These are phyloP conservation scores for Aspergillus tubingensis DNA, from an alignment of 2,329 filamentous ascomycete genomes.

Conservation along the genomic window DNA sequence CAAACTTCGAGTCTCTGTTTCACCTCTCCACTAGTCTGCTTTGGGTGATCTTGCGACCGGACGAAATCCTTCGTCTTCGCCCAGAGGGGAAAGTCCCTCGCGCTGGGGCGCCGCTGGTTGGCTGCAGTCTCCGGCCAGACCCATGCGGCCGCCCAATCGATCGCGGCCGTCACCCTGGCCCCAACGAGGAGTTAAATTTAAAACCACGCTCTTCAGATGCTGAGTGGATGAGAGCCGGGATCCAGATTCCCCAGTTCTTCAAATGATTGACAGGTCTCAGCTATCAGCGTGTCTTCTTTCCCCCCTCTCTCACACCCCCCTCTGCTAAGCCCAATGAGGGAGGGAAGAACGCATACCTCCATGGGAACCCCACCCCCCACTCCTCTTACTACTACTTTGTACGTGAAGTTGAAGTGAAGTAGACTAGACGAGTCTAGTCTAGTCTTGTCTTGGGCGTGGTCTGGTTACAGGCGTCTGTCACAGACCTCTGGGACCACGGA, in stretches of 20 bases:
- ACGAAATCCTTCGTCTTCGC: constrained; percentile 3
- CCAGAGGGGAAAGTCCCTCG: constrained; percentile 15
- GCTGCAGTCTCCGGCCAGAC: not conserved
- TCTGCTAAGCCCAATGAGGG: not conserved
- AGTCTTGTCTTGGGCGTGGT: not conserved
- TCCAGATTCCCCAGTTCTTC: constrained; percentile 12
- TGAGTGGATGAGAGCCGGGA: constrained; percentile 5
- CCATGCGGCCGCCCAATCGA: constrained; percentile 4
- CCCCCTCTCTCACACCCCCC: too few relatives aligned
- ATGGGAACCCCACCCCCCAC: constrained; percentile 12
- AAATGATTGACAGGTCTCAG: constrained; percentile 8
- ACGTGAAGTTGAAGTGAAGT: constrained; percentile 4
- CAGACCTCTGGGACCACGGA: constrained; percentile 22
- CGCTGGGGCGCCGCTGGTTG: constrained; percentile 9
- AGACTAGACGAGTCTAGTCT: too few relatives aligned
- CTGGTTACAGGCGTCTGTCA: constrained; percentile 15
- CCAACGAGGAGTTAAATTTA: constrained; percentile 12
- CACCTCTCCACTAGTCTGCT: constrained; percentile 12
- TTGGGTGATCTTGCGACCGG: constrained; percentile 9
- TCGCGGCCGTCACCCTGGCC: constrained; percentile 4
- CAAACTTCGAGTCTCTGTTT: constrained; percentile 22
- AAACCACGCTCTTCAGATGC: constrained; percentile 7
- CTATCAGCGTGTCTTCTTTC: not conserved
- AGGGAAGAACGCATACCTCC: constrained; percentile 5
- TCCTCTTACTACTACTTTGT: not conserved